A percentile compares a stretch with the other conserved stretches of the same genome.
phyloP scores from a whole-genome alignment of 306 rosid genomes.

The Ammopiptanthus mongolicus region DNA sequence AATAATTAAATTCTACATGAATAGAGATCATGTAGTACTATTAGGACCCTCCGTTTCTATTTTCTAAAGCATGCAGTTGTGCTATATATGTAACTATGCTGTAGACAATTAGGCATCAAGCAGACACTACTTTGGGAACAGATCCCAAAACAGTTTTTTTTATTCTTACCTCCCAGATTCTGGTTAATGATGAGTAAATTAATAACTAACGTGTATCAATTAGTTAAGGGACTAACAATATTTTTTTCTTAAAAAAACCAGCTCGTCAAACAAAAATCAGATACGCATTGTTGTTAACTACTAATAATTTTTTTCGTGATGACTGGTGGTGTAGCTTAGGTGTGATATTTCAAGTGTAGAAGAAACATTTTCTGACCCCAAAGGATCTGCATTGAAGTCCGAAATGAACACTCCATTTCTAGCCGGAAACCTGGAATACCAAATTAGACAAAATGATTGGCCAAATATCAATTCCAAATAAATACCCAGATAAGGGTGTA shows the following conservation, averaged over 20 bases:
- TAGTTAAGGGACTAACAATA: not conserved
- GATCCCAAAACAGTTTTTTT: not conserved
- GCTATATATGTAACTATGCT: not conserved
- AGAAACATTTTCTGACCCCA: not conserved
- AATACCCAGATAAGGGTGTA: not conserved
- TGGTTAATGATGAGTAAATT: not conserved
- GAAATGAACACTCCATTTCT: not conserved
- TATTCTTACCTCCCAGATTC: not conserved
- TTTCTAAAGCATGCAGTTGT: not conserved
- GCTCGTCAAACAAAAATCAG: not conserved
- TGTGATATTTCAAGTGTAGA: not conserved
- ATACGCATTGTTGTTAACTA: not conserved
- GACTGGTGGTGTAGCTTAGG: not conserved
- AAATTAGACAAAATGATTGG: conserved; percentile 12
- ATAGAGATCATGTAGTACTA: not conserved
- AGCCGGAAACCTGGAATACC: not conserved
- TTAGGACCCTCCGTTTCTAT: not conserved
- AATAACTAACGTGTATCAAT: not conserved
- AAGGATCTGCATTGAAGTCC: not conserved
- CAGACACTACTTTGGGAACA: not conserved
- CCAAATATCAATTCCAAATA: conserved; percentile 21
- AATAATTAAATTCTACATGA: not conserved
- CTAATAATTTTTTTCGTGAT: no score
- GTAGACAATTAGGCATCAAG: not conserved
- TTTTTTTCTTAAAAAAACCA: not conserved